Conservation (phyloP, 805 yeast species). For the Candida boidinii region DNA sequence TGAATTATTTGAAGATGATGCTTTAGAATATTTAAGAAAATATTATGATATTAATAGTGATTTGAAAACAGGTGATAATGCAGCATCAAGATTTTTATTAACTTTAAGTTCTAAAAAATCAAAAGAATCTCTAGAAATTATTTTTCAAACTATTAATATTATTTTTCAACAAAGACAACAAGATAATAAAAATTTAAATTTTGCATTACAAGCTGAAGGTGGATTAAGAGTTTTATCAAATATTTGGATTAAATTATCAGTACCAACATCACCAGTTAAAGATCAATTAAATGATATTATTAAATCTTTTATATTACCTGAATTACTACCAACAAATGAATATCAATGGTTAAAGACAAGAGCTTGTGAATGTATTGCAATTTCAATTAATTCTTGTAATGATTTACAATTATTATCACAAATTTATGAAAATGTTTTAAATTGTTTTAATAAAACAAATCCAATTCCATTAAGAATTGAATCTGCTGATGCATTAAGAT, state of each 20-base stretch:
- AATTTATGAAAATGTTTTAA: constrained; percentile 24
- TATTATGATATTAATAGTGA: constrained; percentile 50
- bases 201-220: constrained; percentile 60
- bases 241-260: constrained; percentile 45
- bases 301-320: constrained; percentile 55
- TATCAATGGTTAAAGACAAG: constrained; percentile 64
- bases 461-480: constrained; percentile 44
- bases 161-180: constrained; percentile 29
- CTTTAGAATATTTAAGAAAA: constrained; percentile 77
- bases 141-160: constrained; percentile 44
- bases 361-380: constrained; percentile 48
- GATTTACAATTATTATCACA: constrained; percentile 21
- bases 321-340: constrained; percentile 36
- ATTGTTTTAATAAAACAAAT: constrained; percentile 25
- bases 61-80: constrained; percentile 39
- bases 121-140: constrained; percentile 36
- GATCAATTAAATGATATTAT: constrained; percentile 59
- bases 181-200: constrained; percentile 24
- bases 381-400: constrained; percentile 13
- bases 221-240: constrained; percentile 67
- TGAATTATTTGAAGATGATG: constrained; percentile 77
- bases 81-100: constrained; percentile 38
- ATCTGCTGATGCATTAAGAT: constrained; percentile 43
- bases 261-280: constrained; percentile 43
- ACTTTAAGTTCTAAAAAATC: constrained; percentile 27